Base-by-base conservation (phyloP, 257 asterid species). In the Scutellaria minor region DNA sequence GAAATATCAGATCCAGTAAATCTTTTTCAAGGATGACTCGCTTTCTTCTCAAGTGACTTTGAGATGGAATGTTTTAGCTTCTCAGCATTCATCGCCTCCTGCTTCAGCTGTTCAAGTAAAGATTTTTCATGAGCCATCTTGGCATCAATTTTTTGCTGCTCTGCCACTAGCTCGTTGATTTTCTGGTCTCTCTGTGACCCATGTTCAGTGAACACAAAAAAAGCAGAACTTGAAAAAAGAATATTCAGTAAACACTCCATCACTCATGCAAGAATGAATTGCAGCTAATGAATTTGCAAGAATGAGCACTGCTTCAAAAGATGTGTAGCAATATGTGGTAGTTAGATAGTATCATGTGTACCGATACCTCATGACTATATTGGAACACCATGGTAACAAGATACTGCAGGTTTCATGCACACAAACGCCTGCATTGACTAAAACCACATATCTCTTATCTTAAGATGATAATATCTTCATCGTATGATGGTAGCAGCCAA, bases 31-130 rank as follows among this genome's bases (percentile, higher is more conserved):
- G 63, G 55, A 65, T 27, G 44, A 79, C 83, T 51, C 71, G 90
- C 99, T 85, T 95, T 95, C 80, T 92, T 92, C 84, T 85, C 97
- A 15, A 89, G 98, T 66, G 98, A 81, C 78, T 86, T 90, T 45
- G 78, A 76, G 78, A 95, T 83, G 75, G 98, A 91, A 15, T 77
- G 85, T 68, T 89, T 95, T 78, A 92, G 96, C 84, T 85, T 92
- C 57, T 90, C 94, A 75, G 93, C 85, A 74, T 85, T 90, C 80
- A 80, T 65, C 6, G 76, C 64, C 58, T 95, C 99, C 87, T 89
- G 98, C 81, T 78, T 92, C 77, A 87, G 89, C 83, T 91, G 98
- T 83, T 88, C 99, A 79, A 91, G 71, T 64, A 81, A 73, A 44
- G 96, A 92, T 80, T 82, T 92, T 77, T 91, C 98, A 77, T 90